These are phyloP conservation scores for Acer campestre DNA, from an alignment of 345 rosid genomes.

Conservation along the genomic window DNA sequence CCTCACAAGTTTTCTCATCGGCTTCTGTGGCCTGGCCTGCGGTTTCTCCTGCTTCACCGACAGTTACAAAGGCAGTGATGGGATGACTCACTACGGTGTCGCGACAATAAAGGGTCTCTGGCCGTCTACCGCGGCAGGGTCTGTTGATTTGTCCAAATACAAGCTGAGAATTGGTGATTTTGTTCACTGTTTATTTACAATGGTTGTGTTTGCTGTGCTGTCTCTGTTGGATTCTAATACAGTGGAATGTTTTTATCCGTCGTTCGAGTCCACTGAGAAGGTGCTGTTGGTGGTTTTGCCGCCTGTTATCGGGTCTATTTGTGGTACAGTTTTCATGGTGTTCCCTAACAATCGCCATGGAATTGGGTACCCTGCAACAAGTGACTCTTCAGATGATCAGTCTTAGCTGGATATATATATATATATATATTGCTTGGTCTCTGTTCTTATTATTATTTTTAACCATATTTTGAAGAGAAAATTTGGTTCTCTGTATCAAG, in stretches of 20 bases:
- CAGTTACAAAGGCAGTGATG: slow-evolving; percentile 54
- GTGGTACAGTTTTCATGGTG: slow-evolving; percentile 53
- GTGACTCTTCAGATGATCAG: neutral
- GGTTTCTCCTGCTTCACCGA: slow-evolving; percentile 75
- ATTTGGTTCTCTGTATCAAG: neutral
- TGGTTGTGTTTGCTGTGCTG: slow-evolving; percentile 56
- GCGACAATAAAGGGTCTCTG: slow-evolving; percentile 64
- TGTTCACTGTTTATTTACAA: slow-evolving; percentile 55
- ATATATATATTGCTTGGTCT: neutral
- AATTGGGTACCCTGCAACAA: slow-evolving; percentile 69
- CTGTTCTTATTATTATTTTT: neutral
- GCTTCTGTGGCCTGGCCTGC: slow-evolving; percentile 67
- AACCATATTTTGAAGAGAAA: slow-evolving; percentile 1
- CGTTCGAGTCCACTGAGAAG: slow-evolving; percentile 51
- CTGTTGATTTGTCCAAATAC: slow-evolving; percentile 49
- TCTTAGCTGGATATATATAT: neutral
- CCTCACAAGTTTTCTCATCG: slow-evolving; percentile 54
- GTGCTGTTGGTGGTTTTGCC: slow-evolving; percentile 62
- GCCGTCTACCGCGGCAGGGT: slow-evolving; percentile 40
- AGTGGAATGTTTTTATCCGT: slow-evolving; percentile 66
- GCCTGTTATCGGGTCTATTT: slow-evolving; percentile 53
- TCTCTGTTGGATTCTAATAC: slow-evolving; percentile 63
- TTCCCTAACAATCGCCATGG: slow-evolving; percentile 81
- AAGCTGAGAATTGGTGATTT: slow-evolving; percentile 64
- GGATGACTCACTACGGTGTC: slow-evolving; percentile 56